Conservation (phyloP, 345 rosid genomes). For the Angophora floribunda region DNA sequence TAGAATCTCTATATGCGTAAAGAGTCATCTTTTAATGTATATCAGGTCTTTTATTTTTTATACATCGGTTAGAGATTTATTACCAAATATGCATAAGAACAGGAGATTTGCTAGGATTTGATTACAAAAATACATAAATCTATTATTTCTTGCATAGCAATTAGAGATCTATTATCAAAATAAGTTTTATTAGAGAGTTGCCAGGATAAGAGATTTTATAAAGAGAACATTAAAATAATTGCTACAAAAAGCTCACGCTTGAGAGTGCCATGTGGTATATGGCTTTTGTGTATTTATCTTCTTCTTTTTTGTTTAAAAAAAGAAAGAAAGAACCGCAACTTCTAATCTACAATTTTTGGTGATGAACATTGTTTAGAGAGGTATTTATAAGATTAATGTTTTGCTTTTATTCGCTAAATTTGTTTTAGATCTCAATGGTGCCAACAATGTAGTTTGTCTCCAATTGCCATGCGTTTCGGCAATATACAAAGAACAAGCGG, state of each 20-base stretch:
- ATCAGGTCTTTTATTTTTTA: no score
- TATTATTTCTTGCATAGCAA: no score
- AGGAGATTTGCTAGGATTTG: no score
- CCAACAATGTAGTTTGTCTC: neutral
- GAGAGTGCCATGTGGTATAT: neutral
- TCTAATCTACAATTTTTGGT: neutral
- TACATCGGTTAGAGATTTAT: no score
- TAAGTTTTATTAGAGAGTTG: neutral
- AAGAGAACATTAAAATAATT: neutral
- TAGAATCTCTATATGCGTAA: no score
- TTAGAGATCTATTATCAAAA: no score
- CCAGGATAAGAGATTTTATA: neutral
- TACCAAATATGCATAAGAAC: no score
- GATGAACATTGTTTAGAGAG: neutral
- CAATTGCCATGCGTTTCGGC: neutral
- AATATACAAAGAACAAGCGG: neutral
- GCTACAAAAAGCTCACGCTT: neutral
- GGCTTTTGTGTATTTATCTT: neutral
- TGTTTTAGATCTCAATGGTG: neutral
- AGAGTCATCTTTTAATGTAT: rapidly evolving
- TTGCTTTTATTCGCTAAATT: neutral
- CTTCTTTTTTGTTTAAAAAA: neutral
- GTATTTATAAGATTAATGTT: neutral
- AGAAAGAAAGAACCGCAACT: neutral
- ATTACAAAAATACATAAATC: no score